Base-by-base conservation (phyloP, 140 eudicot genomes). In the Senecio squalidus region DNA sequence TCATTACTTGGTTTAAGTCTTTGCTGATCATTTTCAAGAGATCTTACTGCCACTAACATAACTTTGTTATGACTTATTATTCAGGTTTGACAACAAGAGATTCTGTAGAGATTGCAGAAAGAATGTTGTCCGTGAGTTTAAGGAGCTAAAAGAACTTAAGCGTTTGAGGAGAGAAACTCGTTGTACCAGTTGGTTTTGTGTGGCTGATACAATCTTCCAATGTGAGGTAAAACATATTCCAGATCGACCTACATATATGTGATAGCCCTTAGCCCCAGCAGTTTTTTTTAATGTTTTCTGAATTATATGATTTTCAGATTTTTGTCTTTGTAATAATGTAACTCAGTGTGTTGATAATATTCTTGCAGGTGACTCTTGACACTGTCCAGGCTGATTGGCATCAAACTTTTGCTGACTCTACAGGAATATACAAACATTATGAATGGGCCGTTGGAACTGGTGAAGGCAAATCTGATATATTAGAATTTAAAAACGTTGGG, bases 361-460 rank as follows among this genome's bases (percentile, higher is more conserved):
- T 54, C 61, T 64, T 72, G 41, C 55, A 93, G 99, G 95, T 93
- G 58, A 82, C 96, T 14, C 82, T 70, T 51, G 93, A 88, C 75
- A 80, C 90, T 34, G 76, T 93, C 43, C 83, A 78, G 39, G 99
- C 90, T 49, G 95, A 88, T 73, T 93, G 99, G 99, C 87, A 85
- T 62, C 96, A 84, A 70, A 76, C 81, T 29, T 93, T 84, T 66
- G 62, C 75, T 0, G 99, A 88, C 54, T 70, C 89, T 6, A 71
- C 72, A 65, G 96, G 95, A 47, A 75, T 82, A 15, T 84, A 88
- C 68, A 82, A 82, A 71, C 90, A 93, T 74, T 84, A 84, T 76
- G 96, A 93, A 74, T 93, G 99, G 99, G 99, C 88, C 38, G 77
- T 93, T 59, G 99, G 99, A 48, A 82, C 94, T 9, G 94, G 87